A percentile compares a stretch with the other conserved stretches of the same genome.
These are phyloP conservation scores for Fusarium haematococcum DNA, from an alignment of 2,329 filamentous ascomycete genomes.

Conservation along the genomic window DNA sequence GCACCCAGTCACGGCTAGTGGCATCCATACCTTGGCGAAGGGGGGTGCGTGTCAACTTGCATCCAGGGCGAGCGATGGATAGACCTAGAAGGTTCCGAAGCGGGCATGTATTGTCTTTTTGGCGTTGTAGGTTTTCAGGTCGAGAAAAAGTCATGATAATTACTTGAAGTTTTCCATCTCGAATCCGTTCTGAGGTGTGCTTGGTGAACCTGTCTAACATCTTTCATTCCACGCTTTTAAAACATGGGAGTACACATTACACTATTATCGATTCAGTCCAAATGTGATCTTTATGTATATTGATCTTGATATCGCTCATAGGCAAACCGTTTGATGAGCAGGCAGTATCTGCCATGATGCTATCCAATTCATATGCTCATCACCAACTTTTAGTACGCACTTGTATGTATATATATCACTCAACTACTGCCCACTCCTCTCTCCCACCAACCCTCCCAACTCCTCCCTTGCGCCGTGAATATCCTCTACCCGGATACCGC, in stretches of 20 bases:
- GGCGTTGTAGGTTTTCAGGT: conserved; percentile 28
- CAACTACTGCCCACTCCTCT: conserved; percentile 17
- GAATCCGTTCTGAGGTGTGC: not conserved
- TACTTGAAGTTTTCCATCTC: not conserved
- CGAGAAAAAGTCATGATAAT: conserved; percentile 14
- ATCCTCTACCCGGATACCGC: conserved; percentile 75
- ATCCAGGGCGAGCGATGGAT: conserved; percentile 18
- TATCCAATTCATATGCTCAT: conserved; percentile 6
- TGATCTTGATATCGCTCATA: not conserved
- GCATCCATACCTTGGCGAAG: not conserved
- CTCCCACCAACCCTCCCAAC: conserved; percentile 36
- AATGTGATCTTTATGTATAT: not conserved
- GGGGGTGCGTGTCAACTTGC: not conserved
- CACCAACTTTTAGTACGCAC: not conserved
- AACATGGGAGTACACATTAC: not conserved
- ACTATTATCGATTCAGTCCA: not conserved
- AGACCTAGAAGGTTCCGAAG: conserved; percentile 27
- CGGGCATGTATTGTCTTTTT: conserved; percentile 18
- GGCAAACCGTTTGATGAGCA: not conserved
- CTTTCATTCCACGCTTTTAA: not conserved
- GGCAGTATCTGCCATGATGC: not conserved
- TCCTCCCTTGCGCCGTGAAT: conserved; percentile 59
- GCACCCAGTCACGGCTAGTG: not conserved
- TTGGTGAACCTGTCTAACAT: not conserved
- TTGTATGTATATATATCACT: not conserved